Conservation (phyloP, 495 filamentous ascomycete species). For the Neurospora hispaniola region DNA sequence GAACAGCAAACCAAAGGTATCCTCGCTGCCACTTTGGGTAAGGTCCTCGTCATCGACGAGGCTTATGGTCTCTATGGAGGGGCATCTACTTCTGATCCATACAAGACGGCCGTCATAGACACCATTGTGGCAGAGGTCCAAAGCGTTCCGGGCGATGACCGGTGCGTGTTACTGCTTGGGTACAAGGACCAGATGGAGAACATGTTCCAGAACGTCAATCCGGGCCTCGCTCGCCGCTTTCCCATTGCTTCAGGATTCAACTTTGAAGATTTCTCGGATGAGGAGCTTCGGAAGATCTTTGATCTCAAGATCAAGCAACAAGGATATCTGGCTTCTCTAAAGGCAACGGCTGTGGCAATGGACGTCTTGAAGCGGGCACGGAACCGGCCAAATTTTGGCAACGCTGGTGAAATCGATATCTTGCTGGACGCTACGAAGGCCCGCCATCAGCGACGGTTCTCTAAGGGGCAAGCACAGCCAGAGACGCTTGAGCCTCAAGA, state of each 20-base stretch:
- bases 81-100: slow-evolving; percentile 35
- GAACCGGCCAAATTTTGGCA: slow-evolving; percentile 49
- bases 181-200: slow-evolving; percentile 66
- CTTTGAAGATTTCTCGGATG: slow-evolving; percentile 60
- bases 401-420: slow-evolving; percentile 56
- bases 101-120: slow-evolving; percentile 56
- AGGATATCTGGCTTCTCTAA: slow-evolving; percentile 31
- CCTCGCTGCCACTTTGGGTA: slow-evolving; percentile 52
- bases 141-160: slow-evolving; percentile 63
- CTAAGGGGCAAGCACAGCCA: slow-evolving; percentile 10
- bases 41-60: slow-evolving; percentile 70
- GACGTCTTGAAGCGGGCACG: slow-evolving; percentile 41
- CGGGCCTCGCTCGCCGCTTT: slow-evolving; percentile 61
- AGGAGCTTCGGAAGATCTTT: slow-evolving; percentile 47
- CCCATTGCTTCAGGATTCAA: slow-evolving; percentile 51
- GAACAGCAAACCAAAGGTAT: slow-evolving; percentile 66
- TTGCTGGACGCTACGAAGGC: slow-evolving; percentile 50
- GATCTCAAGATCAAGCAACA: slow-evolving; percentile 43
- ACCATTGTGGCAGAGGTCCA: slow-evolving; percentile 83
- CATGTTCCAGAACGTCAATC: slow-evolving; percentile 77
- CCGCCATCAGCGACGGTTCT: slow-evolving; percentile 42
- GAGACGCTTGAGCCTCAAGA: slow-evolving; percentile 41
- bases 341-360: slow-evolving; percentile 36
- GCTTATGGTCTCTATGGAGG: slow-evolving; percentile 48
- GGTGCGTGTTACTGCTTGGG: slow-evolving; percentile 66